Evolutionary conservation across 106 monocot genomes (phyloP), one percentile per base, ranked within the genome.

Genomic region (Phalaenopsis equestris): DNA sequence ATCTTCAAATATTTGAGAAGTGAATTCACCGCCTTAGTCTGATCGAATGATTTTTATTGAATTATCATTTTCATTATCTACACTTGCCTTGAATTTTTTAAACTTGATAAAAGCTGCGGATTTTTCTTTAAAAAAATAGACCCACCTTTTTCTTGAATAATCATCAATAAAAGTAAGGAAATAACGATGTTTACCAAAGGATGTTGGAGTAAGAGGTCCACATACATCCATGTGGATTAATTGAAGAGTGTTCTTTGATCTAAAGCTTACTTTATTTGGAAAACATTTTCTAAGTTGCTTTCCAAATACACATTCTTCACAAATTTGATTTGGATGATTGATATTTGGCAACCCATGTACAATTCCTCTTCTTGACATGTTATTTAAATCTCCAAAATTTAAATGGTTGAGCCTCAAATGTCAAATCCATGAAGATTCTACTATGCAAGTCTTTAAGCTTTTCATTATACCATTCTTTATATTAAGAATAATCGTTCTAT

Each of bases 351-450:
- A 19, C 24, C 24, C 41, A 8, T 19, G 17, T n/a, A 46, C 23
- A 17, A 39, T 42, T 15, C 41, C 21, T 43, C 30, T 56, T 1
- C 8, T 56, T 78, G 78, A 78, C 55, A 57, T 46, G 6, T 12
- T 58, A n/a, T 7, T 58, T 17, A 58, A 3, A 58, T 19, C 58
- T 58, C 58, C n/a, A 18, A 58, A 58, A 48, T 8, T 57, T 57
- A 78, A 78, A 30, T 67, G 41, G 0, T 47, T n/a, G 5, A 70
- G 9, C 21, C 65, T 67, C 42, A 72, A 42, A 80, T 80, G 80
- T 67, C 70, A 80, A 11, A 72, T 42, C 38, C 7, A 68, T 49
- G 43, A 67, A 73, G 24, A 3, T 47, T 80, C 70, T 8, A 49
- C 5, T 21, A 73, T 0, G 30, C 70, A 68, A 11, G 72, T 0